These are phyloP conservation scores for Coniferiporia weirii DNA, from an alignment of 1,284 basidiomycete genomes.

Conservation along the genomic window DNA sequence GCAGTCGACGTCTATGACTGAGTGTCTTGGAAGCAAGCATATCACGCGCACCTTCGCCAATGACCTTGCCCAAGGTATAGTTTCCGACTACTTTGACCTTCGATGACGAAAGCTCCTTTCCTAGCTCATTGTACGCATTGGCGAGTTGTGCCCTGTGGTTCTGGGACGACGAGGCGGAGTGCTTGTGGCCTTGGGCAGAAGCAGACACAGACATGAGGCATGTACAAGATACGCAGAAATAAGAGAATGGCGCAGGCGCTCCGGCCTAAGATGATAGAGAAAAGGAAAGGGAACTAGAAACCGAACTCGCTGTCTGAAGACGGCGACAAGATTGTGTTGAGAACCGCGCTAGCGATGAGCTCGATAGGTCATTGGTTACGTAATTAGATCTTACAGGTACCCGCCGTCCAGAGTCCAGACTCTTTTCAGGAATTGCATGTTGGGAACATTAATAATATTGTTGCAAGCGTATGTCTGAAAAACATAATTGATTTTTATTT, in stretches of 20 bases:
- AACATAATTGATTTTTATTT: too few relatives aligned
- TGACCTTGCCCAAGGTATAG: slow-evolving; percentile 91
- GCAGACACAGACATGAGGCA: slow-evolving; percentile 42
- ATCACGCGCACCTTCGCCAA: slow-evolving; percentile 80
- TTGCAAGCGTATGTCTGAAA: too few relatives aligned
- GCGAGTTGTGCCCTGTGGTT: slow-evolving; percentile 85
- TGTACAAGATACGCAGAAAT: slow-evolving; percentile 31
- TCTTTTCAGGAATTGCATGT: too few relatives aligned
- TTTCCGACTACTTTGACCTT: slow-evolving; percentile 92
- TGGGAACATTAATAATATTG: too few relatives aligned
- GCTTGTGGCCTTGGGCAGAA: slow-evolving; percentile 49
- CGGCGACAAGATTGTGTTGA: not conserved
- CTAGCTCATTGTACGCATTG: slow-evolving; percentile 94
- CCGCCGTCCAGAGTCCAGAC: too few relatives aligned
- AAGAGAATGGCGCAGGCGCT: slow-evolving; percentile 40
- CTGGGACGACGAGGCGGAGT: slow-evolving; percentile 61
- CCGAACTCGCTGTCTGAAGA: not conserved
- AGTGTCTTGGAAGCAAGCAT: not conserved
- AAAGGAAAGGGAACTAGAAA: slow-evolving; percentile 1
- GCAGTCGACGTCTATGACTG: slow-evolving; percentile 4
- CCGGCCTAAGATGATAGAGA: slow-evolving; percentile 16
- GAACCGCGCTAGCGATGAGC: not conserved
- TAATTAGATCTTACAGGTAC: not conserved
- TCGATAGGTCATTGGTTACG: not conserved
- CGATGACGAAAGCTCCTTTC: slow-evolving; percentile 86